Percentiles rank a stretch among this genome's conserved stretches.
Conservation (phyloP, 805 yeast genomes). For the Ogataea parapolymorpha region DNA sequence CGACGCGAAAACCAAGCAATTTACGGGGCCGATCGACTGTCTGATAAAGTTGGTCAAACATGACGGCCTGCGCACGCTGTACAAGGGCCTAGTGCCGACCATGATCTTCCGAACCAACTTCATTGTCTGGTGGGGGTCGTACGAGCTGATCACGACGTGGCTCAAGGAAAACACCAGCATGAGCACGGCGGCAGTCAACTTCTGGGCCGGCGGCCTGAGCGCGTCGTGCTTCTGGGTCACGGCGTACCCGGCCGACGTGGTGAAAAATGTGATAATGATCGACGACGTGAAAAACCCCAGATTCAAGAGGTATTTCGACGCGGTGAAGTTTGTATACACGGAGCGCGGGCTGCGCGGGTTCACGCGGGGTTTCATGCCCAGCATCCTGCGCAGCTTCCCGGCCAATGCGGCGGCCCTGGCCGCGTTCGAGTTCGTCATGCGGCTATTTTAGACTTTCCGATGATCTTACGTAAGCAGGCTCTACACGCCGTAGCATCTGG, state of each 20-base stretch:
- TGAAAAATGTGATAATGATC: conserved; percentile 81
- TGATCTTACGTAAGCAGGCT: conserved; percentile 1
- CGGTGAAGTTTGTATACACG: conserved; percentile 63
- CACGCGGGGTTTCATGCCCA: conserved; percentile 77
- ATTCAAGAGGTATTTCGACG: conserved; percentile 67
- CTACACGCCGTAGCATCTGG: background rate
- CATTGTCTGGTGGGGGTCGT: conserved; percentile 92
- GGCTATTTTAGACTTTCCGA: conserved; percentile 30
- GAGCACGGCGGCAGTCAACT: conserved; percentile 70
- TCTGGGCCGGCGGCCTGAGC: conserved; percentile 89
- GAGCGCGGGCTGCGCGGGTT: conserved; percentile 58
- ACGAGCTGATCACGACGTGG: conserved; percentile 71
- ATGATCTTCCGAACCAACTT: conserved; percentile 85
- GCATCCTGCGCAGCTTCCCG: conserved; percentile 80
- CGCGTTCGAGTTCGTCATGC: conserved; percentile 82
- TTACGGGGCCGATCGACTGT: conserved; percentile 80
- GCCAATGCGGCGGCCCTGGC: conserved; percentile 93
- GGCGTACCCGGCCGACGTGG: conserved; percentile 87
- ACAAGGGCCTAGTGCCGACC: conserved; percentile 80
- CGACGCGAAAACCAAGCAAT: conserved; percentile 64
- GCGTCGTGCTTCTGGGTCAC: conserved; percentile 87
- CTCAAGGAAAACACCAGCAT: conserved; percentile 62
- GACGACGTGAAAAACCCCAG: conserved; percentile 71
- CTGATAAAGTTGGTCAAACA: conserved; percentile 52
- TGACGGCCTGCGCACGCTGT: conserved; percentile 69